Evolutionary conservation across 257 asterid species (phyloP), one percentile per base, ranked within the genome.

Genomic region (Buddleja alternifolia): DNA sequence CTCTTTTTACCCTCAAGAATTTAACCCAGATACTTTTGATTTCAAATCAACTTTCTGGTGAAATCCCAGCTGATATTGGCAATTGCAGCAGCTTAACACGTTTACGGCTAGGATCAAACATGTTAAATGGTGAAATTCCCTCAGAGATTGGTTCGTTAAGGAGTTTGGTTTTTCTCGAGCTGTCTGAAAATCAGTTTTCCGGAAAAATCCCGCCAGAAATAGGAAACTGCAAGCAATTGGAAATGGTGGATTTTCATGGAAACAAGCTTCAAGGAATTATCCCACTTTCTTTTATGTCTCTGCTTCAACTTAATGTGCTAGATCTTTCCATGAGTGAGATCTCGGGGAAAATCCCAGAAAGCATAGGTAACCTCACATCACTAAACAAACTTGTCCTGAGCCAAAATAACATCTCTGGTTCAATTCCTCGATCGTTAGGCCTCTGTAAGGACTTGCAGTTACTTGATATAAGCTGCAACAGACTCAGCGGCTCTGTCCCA

Each of bases 401-500:
- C 42, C 83, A 86, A 32, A 88, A 88, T 37, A 62, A 48, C 48
- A 68, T 88, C 60, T 63, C 78, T 0, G 86, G 93, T 29, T 57
- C 34, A 29, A 83, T 88, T 66, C 96, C 96, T 8, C 77, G 40
- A 74, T 82, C 93, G 24, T 60, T 88, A 32, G 93, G 81, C 34
- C 73, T 45, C 63, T 86, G 96, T 62, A 66, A 75, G 78, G 88
- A 81, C 62, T 66, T 88, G 80, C 90, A 88, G 86, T 47, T 88
- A 19, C 73, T 88, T 75, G 96, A 88, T 81, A 37, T 88, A 21
- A 84, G 93, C 83, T 80, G 78, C 69, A 88, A 88, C 54, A 61
- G 59, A 10, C 59, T 88, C 10, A 41, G 24, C 2, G 84, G 90
- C 65, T 39, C 55, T 6, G 84, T 88, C 68, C 93, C 96, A n/a